Evolutionary conservation across 495 filamentous ascomycete genomes (phyloP), one percentile per base, ranked within the genome.

Genomic region (Penicillium dipodomyicola): DNA sequence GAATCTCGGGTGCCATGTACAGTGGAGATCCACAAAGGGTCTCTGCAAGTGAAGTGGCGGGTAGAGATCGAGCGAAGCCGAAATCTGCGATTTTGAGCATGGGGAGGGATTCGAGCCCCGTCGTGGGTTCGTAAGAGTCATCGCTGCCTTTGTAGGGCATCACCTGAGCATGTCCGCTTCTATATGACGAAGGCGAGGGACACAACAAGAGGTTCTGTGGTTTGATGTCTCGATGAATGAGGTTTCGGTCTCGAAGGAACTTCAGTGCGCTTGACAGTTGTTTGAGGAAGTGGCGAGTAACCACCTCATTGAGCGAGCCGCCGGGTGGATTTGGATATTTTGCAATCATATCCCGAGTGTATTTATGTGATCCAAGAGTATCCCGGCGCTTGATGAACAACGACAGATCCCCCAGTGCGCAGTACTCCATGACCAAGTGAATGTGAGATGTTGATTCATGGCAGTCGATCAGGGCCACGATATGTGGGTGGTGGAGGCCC

Each of bases 51-150:
- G 93, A 90, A 1, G 93, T 92, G 10, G 87, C 81, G 7, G 93
- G 92, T 45, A 98, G 76, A 43, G 92, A 90, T 47, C 94, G 85
- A 50, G 94, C 94, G 67, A 98, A 98, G 2, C 94, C 94, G 61
- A 98, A 98, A 74, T 98, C 94, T 11, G 94, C 94, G 64, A 98
- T 85, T 74, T 98, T 98, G 51, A 98, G 80, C 85, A 96, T 95
- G 1, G 94, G 94, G 22, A 97, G 74, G 12, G 90, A 91, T 51
- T 86, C 80, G n/a, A 98, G 68, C 0, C 95, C 95, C 3, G 86
- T 88, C 32, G 84, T 80, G 9, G 92, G 91, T n/a, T 86, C 84
- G 56, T 90, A 79, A 0, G 89, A 91, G 62, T 89, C 82, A 42
- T 87, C 82, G 63, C 87, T 91, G 40, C 84, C 89, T 33, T 80